Base-by-base conservation (phyloP, 1,284 basidiomycete species). In the Albatrellus sp. region DNA sequence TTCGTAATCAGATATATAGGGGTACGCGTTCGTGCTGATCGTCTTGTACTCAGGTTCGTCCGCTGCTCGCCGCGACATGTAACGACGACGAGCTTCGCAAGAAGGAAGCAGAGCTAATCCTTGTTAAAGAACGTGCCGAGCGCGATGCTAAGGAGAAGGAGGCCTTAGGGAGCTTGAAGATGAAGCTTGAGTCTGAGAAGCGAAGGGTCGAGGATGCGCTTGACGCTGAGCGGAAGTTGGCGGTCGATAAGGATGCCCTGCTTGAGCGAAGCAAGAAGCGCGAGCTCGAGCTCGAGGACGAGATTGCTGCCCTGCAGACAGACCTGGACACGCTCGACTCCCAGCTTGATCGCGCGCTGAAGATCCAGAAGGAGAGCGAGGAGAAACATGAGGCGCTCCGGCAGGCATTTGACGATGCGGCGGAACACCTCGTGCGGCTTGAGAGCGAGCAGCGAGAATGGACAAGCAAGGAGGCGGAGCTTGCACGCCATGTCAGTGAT, bases 51-150 rank as follows among this genome's bases (percentile, higher is more conserved):
- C 51, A 86, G 82, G 78, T 99, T 19, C 83, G 92, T 38, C 96
- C 96, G 0, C 62, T 98, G 11, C 74, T 99, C 10, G 88, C 89
- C 13, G 94, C 93, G 1, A 97, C 94, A 1, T 72, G 91, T 17
- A 86, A 81, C 51, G 94, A 98, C 56, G 91, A 96, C 35, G 94
- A 97, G 61, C 72, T 98, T 9, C 76, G 85, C 28, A 75, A 77
- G 59, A 94, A 96, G 61, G 88, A 96, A 49, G 74, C 82, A 3
- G 94, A 98, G 60, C 68, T 98, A 20, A 69, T 76, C 1, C 65
- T 91, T 37, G 75, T 82, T 45, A 87, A 82, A 58, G 92, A 97
- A 57, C 71, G 84, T 9, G 89, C 88, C 0, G 88, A 92, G 58
- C 75, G 85, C 20, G 92, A 96, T 46, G 77, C 84, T 49, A 71